Conservation (phyloP, 164 flowering plant genomes). For the Liriodendron chinense region DNA sequence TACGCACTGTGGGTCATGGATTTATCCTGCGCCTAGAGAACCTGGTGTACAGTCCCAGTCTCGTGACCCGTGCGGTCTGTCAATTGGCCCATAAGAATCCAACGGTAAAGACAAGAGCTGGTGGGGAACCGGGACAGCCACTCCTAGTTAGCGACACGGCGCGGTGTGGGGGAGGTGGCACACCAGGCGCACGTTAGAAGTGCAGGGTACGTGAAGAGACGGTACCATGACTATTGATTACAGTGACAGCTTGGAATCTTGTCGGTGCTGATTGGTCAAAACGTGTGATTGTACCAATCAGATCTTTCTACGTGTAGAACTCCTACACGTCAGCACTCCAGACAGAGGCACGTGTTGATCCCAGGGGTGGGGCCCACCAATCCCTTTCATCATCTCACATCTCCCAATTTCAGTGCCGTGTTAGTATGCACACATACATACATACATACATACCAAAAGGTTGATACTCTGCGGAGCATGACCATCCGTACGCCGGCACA, state of each 20-base stretch:
- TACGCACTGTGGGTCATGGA: background rate
- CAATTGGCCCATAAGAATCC: background rate
- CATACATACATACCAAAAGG: too few species aligned
- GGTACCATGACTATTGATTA: background rate
- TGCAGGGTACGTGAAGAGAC: too few species aligned
- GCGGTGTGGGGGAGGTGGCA: background rate
- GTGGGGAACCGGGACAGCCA: background rate
- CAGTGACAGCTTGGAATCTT: slow-evolving; percentile 12
- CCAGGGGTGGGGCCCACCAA: background rate
- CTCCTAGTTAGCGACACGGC: background rate
- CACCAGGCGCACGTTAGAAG: background rate
- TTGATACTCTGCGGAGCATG: too few species aligned
- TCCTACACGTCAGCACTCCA: background rate
- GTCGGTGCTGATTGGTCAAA: slow-evolving; percentile 22
- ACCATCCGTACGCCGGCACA: too few species aligned
- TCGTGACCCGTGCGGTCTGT: background rate
- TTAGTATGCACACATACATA: too few species aligned
- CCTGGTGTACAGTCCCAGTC: background rate
- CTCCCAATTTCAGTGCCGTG: background rate
- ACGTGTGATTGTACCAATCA: slow-evolving; percentile 13
- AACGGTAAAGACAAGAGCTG: background rate
- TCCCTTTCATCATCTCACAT: background rate
- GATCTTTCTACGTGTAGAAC: slow-evolving; percentile 1
- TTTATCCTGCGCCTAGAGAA: background rate
- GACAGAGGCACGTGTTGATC: slow-evolving; percentile 6